phyloP scores from a whole-genome alignment of 441 rosid genomes.

The Pelargonium cotyledonis region DNA sequence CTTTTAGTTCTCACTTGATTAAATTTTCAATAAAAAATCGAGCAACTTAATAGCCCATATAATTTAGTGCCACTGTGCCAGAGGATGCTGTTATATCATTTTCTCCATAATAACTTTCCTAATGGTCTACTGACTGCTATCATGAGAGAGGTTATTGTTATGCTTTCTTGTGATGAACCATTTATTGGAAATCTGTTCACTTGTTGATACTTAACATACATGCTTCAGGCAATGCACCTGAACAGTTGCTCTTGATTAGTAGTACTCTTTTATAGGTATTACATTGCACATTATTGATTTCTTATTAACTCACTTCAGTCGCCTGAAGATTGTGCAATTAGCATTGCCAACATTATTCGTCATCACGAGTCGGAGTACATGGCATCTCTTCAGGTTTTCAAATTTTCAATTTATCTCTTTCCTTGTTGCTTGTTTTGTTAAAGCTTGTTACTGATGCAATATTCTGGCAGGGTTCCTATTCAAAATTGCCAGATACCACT shows the following conservation, averaged over 20 bases:
- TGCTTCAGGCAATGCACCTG: not conserved
- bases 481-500: conserved; percentile 81
- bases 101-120: not conserved
- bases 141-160: not conserved
- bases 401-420: conserved; percentile 10
- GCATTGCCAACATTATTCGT: conserved; percentile 60
- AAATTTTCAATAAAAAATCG: no score
- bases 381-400: conserved; percentile 74
- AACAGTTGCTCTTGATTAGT: not conserved
- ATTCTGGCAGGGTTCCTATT: conserved; percentile 69
- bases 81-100: not conserved
- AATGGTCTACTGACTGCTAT: not conserved
- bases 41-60: not conserved
- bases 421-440: conserved; percentile 13
- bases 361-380: conserved; percentile 89
- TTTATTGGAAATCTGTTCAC: not conserved
- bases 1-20: not conserved
- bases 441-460: conserved; percentile 13
- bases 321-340: conserved; percentile 69
- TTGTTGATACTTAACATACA: not conserved
- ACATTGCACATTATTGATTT: not conserved
- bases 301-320: conserved; percentile 44
- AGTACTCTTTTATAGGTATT: not conserved
- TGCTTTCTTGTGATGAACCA: not conserved
- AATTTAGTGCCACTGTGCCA: not conserved